phyloP scores from a whole-genome alignment of 345 rosid species.

The Heritiera littoralis region DNA sequence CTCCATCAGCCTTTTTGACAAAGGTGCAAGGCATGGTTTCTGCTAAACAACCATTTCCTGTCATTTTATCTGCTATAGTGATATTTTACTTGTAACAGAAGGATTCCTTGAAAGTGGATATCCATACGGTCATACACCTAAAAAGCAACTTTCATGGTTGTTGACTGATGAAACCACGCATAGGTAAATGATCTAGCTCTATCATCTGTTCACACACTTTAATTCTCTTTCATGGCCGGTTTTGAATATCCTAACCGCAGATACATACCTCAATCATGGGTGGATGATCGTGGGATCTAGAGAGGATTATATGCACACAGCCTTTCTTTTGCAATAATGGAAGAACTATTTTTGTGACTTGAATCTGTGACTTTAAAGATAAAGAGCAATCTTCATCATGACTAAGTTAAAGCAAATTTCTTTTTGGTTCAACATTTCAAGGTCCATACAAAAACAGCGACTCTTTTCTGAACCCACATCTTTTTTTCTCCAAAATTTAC shows the following conservation, averaged over 20 bases:
- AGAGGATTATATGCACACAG: too few relatives aligned
- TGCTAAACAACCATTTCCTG: constrained; percentile 3
- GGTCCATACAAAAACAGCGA: constrained; percentile 22
- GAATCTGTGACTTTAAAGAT: too few relatives aligned
- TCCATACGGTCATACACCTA: constrained; percentile 25
- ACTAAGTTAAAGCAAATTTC: constrained; percentile 48
- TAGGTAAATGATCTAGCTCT: not conserved
- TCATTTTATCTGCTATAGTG: constrained; percentile 20
- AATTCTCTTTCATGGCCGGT: constrained; percentile 34
- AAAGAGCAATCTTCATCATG: too few relatives aligned
- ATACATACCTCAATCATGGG: constrained; percentile 17
- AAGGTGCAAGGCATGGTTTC: constrained; percentile 21
- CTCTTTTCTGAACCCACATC: constrained; percentile 16
- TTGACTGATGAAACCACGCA: constrained; percentile 17
- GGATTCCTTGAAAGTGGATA: constrained; percentile 54
- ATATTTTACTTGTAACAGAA: constrained; percentile 43
- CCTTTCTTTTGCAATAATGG: too few relatives aligned
- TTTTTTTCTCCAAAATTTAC: not conserved
- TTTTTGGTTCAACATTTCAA: constrained; percentile 15
- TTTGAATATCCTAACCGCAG: constrained; percentile 34
- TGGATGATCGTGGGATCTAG: not conserved
- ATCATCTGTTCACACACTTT: constrained; percentile 8
- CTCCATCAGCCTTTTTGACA: constrained; percentile 29
- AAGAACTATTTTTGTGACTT: too few relatives aligned
- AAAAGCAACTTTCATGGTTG: constrained; percentile 30